phyloP scores from a whole-genome alignment of 805 yeast genomes.

The Metschnikowia lachancei region DNA sequence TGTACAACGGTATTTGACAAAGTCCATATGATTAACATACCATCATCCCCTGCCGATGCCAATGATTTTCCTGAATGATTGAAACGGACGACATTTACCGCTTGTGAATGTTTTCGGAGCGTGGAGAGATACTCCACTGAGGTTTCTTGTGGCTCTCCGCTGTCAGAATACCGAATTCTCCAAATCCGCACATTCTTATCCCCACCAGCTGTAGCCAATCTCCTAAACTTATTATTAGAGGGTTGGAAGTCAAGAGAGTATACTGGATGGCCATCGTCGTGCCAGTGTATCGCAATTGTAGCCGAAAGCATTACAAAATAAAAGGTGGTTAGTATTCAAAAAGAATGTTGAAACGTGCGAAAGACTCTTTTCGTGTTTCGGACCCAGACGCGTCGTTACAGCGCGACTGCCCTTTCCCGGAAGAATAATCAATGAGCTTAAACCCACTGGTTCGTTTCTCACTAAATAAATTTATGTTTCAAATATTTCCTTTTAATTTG shows the following conservation, averaged over 20 bases:
- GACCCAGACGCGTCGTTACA: not conserved
- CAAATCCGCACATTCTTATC: constrained; percentile 82
- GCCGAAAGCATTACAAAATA: constrained; percentile 31
- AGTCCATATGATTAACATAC: constrained; percentile 80
- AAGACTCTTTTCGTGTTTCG: not conserved
- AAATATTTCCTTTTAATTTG: no score
- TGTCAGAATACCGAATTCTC: constrained; percentile 23
- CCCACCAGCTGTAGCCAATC: constrained; percentile 91
- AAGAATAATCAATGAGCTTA: not conserved
- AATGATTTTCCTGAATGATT: constrained; percentile 64
- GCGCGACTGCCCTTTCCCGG: constrained; percentile 1
- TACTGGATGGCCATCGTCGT: constrained; percentile 70
- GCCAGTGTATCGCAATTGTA: constrained; percentile 67
- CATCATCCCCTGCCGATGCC: constrained; percentile 96
- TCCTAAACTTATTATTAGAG: constrained; percentile 13
- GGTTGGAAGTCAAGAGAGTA: constrained; percentile 68
- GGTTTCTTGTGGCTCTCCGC: constrained; percentile 6
- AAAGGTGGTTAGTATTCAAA: not conserved
- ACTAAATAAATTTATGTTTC: no score
- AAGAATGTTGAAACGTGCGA: not conserved
- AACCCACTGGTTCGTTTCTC: no score
- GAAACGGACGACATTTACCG: constrained; percentile 88
- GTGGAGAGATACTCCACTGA: constrained; percentile 76
- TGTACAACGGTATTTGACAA: constrained; percentile 50
- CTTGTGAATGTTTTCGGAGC: constrained; percentile 84